phyloP scores from a whole-genome alignment of 345 rosid species.

The Lepidium africanum region DNA sequence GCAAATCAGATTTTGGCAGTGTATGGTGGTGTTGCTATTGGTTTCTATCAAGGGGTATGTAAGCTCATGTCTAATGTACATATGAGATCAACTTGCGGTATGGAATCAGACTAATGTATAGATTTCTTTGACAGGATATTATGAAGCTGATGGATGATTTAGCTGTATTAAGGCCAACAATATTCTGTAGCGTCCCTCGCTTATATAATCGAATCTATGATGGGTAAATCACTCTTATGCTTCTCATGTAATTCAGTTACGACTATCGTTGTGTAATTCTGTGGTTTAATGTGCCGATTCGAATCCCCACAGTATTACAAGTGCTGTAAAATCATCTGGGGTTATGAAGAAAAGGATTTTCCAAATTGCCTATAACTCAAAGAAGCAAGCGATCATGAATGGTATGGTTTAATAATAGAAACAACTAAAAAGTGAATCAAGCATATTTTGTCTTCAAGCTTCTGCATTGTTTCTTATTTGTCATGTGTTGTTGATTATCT shows the following conservation, averaged over 20 bases:
- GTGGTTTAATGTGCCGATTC: constrained; percentile 6
- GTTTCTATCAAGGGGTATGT: constrained; percentile 92
- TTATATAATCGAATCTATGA: constrained; percentile 76
- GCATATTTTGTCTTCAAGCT: not conserved
- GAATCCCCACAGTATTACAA: constrained; percentile 46
- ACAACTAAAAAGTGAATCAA: not conserved
- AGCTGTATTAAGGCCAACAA: constrained; percentile 69
- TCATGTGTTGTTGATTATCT: constrained; percentile 1
- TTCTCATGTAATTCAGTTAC: not conserved
- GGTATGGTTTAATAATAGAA: constrained; percentile 34
- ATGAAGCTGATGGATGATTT: constrained; percentile 83
- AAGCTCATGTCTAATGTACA: constrained; percentile 5
- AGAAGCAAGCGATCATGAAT: constrained; percentile 67
- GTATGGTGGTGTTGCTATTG: constrained; percentile 62
- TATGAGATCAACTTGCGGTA: not conserved
- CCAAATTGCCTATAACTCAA: constrained; percentile 71
- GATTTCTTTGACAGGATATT: constrained; percentile 52
- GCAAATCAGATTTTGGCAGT: constrained; percentile 54
- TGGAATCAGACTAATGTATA: not conserved
- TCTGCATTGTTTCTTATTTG: not conserved
- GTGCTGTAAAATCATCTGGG: constrained; percentile 72
- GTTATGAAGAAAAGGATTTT: constrained; percentile 61
- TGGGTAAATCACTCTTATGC: constrained; percentile 42
- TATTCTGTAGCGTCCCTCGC: constrained; percentile 94
- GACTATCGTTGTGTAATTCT: not conserved